Evolutionary conservation across 495 filamentous ascomycete genomes (phyloP).

Genomic region (Talaromyces borbonicus): DNA sequence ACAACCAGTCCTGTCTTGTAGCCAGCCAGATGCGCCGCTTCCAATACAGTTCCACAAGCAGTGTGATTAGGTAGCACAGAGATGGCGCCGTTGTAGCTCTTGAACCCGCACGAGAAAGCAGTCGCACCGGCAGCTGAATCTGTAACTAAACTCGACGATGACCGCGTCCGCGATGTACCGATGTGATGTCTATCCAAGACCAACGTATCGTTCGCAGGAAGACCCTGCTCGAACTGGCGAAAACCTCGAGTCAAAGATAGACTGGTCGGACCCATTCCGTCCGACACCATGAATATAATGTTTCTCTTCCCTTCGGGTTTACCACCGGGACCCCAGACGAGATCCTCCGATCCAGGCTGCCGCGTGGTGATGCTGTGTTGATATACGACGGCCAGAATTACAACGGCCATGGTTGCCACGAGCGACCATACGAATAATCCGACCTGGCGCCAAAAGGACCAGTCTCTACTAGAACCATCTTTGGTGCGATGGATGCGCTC

Average conservation of each 20-base stretch:
- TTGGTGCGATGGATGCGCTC: slow-evolving; percentile 27
- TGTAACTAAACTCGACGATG: slow-evolving; percentile 71
- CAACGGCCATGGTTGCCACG: slow-evolving; percentile 69
- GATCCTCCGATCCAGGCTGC: slow-evolving; percentile 12
- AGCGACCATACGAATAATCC: slow-evolving; percentile 80
- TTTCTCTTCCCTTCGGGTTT: slow-evolving; percentile 72
- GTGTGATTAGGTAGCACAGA: slow-evolving; percentile 73
- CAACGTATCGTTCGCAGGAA: slow-evolving; percentile 61
- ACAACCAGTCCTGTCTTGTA: slow-evolving; percentile 93
- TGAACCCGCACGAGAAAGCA: slow-evolving; percentile 82
- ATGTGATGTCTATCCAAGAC: slow-evolving; percentile 78
- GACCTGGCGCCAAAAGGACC: slow-evolving; percentile 56
- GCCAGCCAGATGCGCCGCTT: slow-evolving; percentile 83
- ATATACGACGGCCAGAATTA: slow-evolving; percentile 64
- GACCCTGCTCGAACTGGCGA: slow-evolving; percentile 55
- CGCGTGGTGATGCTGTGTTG: slow-evolving; percentile 48
- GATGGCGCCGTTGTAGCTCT: slow-evolving; percentile 96
- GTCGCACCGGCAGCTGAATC: slow-evolving; percentile 95
- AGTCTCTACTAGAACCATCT: slow-evolving; percentile 22
- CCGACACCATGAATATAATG: slow-evolving; percentile 96
- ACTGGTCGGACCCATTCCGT: slow-evolving; percentile 94
- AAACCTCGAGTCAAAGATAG: slow-evolving; percentile 76
- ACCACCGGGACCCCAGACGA: slow-evolving; percentile 30
- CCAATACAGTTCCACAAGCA: slow-evolving; percentile 88
- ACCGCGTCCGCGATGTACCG: slow-evolving; percentile 80